A percentile compares a stretch with the other conserved stretches of the same genome.
Conservation (phyloP, 225 moss, liverwort and hornwort species). For the Polytrichum commune region DNA sequence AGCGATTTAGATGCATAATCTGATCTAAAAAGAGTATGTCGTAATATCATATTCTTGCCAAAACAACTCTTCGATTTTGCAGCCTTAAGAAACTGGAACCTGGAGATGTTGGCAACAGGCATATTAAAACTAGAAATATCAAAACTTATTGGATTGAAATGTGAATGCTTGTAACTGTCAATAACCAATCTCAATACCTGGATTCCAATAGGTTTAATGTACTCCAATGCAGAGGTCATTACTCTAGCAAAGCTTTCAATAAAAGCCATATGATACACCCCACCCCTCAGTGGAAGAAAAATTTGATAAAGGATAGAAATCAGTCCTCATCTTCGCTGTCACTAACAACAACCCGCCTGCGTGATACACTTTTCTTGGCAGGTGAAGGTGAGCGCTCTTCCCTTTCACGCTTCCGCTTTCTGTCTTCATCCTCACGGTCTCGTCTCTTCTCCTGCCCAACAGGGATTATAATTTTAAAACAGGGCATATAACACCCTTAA, state of each 20-base stretch:
- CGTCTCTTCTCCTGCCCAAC: conserved; percentile 63
- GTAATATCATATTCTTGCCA: too few relatives aligned
- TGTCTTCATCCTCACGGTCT: conserved; percentile 65
- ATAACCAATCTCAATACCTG: too few relatives aligned
- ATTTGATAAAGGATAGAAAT: background rate
- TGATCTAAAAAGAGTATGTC: too few relatives aligned
- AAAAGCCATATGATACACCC: conserved; percentile 9
- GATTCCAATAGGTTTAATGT: too few relatives aligned
- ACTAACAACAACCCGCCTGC: conserved; percentile 86
- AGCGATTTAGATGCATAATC: too few relatives aligned
- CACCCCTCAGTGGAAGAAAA: conserved; percentile 10
- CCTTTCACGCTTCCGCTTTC: conserved; percentile 63
- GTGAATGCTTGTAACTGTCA: too few relatives aligned
- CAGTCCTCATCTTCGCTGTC: conserved; percentile 82
- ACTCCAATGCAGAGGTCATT: too few relatives aligned
- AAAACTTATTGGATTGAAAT: too few relatives aligned
- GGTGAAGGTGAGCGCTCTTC: conserved; percentile 75
- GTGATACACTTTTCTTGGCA: conserved; percentile 70
- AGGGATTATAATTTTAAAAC: background rate
- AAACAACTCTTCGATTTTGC: too few relatives aligned
- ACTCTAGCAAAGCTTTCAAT: background rate
- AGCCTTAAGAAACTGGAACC: too few relatives aligned
- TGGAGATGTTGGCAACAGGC: too few relatives aligned
- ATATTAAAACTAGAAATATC: too few relatives aligned
- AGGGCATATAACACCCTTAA: background rate